These are phyloP conservation scores for Diphasiastrum complanatum DNA, from an alignment of 83 land plant genomes.

Conservation along the genomic window DNA sequence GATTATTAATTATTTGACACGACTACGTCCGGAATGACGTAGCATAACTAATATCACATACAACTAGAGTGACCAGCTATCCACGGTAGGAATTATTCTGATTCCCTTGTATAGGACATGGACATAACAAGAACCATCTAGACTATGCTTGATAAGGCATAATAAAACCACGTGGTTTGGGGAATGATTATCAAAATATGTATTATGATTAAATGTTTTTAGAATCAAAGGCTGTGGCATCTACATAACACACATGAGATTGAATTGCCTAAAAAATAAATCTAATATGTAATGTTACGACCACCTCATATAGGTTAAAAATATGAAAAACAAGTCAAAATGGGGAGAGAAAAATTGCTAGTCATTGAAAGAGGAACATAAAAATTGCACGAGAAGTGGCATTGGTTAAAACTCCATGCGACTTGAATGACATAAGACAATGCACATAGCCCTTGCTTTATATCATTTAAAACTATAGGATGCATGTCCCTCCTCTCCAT, in stretches of 20 bases:
- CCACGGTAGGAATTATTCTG: no score
- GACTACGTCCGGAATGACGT: no score
- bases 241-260: not conserved
- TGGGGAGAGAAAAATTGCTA: not conserved
- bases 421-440: no score
- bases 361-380: not conserved
- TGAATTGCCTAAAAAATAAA: not conserved
- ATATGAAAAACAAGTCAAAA: not conserved
- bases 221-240: slow-evolving; percentile 5
- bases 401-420: slow-evolving; percentile 9
- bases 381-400: not conserved
- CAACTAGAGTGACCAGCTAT: no score
- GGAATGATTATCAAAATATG: not conserved
- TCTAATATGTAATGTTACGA: not conserved
- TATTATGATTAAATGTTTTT: not conserved
- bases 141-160: not conserved
- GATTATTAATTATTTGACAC: no score
- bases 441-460: no score
- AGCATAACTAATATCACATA: no score
- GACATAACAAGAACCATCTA: slow-evolving; percentile 5
- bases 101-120: no score
- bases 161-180: not conserved
- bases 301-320: slow-evolving; percentile 3
- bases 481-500: no score
- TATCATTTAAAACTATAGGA: no score